These are phyloP conservation scores for Colletotrichum simmondsii DNA, from an alignment of 2,329 filamentous ascomycete genomes.

Conservation along the genomic window DNA sequence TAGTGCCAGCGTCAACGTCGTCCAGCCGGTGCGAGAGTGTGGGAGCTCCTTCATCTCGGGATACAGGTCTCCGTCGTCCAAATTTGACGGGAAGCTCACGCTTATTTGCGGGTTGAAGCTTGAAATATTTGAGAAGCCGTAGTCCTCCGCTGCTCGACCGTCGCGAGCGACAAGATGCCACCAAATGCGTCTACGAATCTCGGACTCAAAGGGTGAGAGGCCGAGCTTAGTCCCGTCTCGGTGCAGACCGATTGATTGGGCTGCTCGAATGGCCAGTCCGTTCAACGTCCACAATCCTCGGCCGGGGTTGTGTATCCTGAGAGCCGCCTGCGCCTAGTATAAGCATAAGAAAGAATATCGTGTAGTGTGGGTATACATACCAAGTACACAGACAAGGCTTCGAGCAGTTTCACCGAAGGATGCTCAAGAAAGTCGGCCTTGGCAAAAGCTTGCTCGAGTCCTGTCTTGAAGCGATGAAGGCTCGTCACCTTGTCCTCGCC, in stretches of 20 bases:
- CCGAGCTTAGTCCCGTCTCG: constrained; percentile 51
- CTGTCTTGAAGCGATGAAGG: constrained; percentile 44
- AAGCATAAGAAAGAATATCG: constrained; percentile 28
- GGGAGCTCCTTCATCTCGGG: constrained; percentile 61
- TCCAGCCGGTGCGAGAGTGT: constrained; percentile 60
- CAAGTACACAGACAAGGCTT: constrained; percentile 50
- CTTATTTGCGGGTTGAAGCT: constrained; percentile 49
- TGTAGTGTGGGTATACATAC: constrained; percentile 37
- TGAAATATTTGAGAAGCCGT: constrained; percentile 51
- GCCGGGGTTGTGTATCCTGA: constrained; percentile 46
- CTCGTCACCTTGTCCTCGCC: constrained; percentile 38
- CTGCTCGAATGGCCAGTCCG: constrained; percentile 57
- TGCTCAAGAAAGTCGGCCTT: constrained; percentile 51
- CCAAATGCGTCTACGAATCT: constrained; percentile 65
- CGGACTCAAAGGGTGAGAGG: constrained; percentile 56
- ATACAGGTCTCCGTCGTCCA: constrained; percentile 63
- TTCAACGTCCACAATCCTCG: constrained; percentile 52
- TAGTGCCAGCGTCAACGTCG: constrained; percentile 66
- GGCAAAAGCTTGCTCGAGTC: constrained; percentile 51
- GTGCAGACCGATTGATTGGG: constrained; percentile 63
- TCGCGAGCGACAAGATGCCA: constrained; percentile 67
- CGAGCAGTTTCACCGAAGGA: constrained; percentile 47
- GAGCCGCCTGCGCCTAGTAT: constrained; percentile 37
- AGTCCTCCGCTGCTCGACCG: constrained; percentile 65
- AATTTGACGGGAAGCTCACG: constrained; percentile 65